These are phyloP conservation scores for Karstenula rhodostoma DNA, from an alignment of 2,329 filamentous ascomycete species.

Conservation along the genomic window DNA sequence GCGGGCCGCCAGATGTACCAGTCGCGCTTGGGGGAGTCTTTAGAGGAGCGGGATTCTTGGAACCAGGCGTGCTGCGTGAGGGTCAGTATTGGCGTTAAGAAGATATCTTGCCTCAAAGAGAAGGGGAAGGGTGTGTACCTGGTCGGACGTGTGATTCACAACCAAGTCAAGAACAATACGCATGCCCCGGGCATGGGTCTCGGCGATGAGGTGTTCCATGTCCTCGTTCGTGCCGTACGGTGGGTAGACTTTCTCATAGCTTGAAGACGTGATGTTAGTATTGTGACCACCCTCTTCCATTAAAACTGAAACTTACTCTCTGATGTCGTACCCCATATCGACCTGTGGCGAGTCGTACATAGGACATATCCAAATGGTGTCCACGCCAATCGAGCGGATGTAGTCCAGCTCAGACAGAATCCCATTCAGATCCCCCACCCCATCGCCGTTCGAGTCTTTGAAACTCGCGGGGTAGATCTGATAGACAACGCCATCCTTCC, in stretches of 20 bases:
- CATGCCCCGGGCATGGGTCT: constrained; percentile 48
- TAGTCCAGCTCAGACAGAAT: constrained; percentile 67
- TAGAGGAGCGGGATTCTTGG: constrained; percentile 61
- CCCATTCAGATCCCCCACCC: constrained; percentile 65
- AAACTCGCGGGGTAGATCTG: constrained; percentile 71
- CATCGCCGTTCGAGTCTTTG: constrained; percentile 65
- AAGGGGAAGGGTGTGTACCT: constrained; percentile 28
- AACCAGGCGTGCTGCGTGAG: constrained; percentile 63
- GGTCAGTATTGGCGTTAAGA: constrained; percentile 2
- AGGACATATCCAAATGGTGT: constrained; percentile 49
- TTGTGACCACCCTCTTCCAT: too few species aligned
- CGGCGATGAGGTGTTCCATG: constrained; percentile 48
- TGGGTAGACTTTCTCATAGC: constrained; percentile 51
- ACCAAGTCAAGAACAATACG: constrained; percentile 51
- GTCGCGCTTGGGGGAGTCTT: constrained; percentile 59
- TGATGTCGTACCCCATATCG: constrained; percentile 54
- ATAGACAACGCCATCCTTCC: constrained; percentile 69
- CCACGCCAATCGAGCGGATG: constrained; percentile 57
- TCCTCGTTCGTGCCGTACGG: constrained; percentile 52
- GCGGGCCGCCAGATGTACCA: constrained; percentile 65
- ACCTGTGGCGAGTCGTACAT: constrained; percentile 58
- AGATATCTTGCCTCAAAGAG: neutral
- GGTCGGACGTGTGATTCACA: constrained; percentile 51
- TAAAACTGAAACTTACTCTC: neutral
- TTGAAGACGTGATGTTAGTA: constrained; percentile 18